Evolutionary conservation across 768 basidiomycete species (phyloP).

Genomic region (Filobasidium wieringae): DNA sequence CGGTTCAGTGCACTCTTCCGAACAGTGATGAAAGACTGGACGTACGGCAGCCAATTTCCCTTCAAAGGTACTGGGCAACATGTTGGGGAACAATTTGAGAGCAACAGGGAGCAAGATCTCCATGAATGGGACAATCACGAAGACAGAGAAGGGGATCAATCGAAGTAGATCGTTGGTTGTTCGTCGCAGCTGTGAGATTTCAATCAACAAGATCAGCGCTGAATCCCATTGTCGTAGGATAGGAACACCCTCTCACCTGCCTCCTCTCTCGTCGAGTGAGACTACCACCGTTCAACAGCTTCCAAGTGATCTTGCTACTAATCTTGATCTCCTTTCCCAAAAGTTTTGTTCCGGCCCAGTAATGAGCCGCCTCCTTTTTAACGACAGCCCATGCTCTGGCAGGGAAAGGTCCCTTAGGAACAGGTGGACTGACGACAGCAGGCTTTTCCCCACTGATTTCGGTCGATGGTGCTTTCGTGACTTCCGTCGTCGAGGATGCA

Average conservation of each 20-base stretch:
- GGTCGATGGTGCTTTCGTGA: neutral
- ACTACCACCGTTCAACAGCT: slow-evolving; percentile 78
- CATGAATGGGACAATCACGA: slow-evolving; percentile 96
- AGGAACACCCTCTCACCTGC: slow-evolving; percentile 49
- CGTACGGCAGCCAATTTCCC: slow-evolving; percentile 89
- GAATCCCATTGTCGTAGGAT: neutral
- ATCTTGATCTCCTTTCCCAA: slow-evolving; percentile 90
- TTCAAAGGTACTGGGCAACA: slow-evolving; percentile 96
- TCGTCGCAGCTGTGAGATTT: slow-evolving; percentile 57
- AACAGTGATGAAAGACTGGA: neutral
- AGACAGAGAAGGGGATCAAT: slow-evolving; percentile 87
- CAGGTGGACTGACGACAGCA: neutral
- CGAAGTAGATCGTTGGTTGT: slow-evolving; percentile 88
- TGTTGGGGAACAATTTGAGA: slow-evolving; percentile 92
- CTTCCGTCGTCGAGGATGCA: neutral
- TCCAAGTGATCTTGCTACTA: slow-evolving; percentile 73
- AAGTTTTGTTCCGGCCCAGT: slow-evolving; percentile 92
- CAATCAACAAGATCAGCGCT: neutral
- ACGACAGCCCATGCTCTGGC: slow-evolving; percentile 76
- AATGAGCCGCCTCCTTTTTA: slow-evolving; percentile 90
- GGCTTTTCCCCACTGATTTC: too few species aligned
- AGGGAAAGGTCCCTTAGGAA: slow-evolving; percentile 18
- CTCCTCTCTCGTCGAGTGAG: slow-evolving; percentile 85
- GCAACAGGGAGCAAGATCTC: slow-evolving; percentile 90
- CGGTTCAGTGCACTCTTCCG: neutral